Evolutionary conservation across 371 early-diverging fungal species (phyloP), one percentile per base, ranked within the genome.

Genomic region (Gilbertella persicaria): DNA sequence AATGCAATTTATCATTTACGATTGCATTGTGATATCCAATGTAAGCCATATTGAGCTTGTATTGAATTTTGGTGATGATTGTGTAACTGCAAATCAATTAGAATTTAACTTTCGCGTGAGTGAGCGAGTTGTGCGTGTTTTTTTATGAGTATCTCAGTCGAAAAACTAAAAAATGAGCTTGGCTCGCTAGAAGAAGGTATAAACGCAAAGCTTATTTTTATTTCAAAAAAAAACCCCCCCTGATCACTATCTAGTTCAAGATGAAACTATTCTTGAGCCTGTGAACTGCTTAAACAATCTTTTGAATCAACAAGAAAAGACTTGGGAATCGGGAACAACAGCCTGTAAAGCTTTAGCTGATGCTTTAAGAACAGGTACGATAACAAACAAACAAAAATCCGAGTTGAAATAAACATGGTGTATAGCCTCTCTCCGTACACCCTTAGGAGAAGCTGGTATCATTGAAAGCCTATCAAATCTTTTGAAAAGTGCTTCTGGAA

Each of bases 391-490:
- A 24, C n/a, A 38, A 4, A 26, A 20, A 7, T 29, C 14, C 12
- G 24, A n/a, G 7, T 6, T 8, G 13, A 45, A 16, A 12, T 21
- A 28, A 2, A 25, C 12, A 10, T 4, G 25, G 5, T 23, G 4
- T 19, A 2, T 63, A 84, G 84, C 69, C 38, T 48, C 71, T 14
- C 57, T 70, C 8, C 63, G 84, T 23, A 64, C 69, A 20, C 78
- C 82, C 17, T 60, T 84, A 4, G 82, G 80, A 20, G 71, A 77
- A 30, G 51, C 74, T 2, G 54, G 56, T 16, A 53, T 68, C 14
- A 71, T 84, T 16, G 50, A 64, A n/a, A 46, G 50, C 38, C 54
- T 80, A 21, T 48, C 71, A 12, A 56, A 28, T 1, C 50, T 80
- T 7, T 54, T 77, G 28, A 50, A 67, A 37, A 47, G 59, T 23